Conservation (phyloP, 169 alveolate species). For the Plasmodium billcollinsi region DNA sequence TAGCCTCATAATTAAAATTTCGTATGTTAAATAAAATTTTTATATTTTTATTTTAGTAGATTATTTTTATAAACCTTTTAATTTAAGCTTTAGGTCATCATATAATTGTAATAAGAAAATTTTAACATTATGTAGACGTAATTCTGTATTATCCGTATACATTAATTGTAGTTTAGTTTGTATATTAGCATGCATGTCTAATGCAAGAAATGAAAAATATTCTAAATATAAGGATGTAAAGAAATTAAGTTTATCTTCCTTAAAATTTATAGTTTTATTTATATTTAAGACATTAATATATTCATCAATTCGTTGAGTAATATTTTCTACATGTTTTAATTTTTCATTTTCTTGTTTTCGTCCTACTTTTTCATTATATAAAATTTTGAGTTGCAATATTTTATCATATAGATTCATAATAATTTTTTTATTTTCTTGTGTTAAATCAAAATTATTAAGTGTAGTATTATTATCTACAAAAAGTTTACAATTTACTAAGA, state of each 20-base stretch:
- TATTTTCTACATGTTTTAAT: constrained; percentile 59
- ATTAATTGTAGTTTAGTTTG: constrained; percentile 67
- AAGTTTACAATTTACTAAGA: constrained; percentile 46
- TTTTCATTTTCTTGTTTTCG: constrained; percentile 44
- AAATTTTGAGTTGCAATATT: constrained; percentile 61
- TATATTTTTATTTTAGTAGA: not conserved
- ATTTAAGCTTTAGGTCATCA: constrained; percentile 33
- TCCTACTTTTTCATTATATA: constrained; percentile 61
- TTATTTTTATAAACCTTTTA: constrained; percentile 25
- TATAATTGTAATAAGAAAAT: constrained; percentile 39
- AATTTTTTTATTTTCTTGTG: constrained; percentile 66
- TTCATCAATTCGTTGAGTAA: constrained; percentile 59
- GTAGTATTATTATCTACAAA: constrained; percentile 33
- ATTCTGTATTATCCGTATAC: constrained; percentile 65
- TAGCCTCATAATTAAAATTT: too few species aligned
- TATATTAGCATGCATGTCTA: constrained; percentile 54
- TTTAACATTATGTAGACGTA: constrained; percentile 47
- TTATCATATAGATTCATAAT: constrained; percentile 62
- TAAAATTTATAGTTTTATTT: constrained; percentile 52
- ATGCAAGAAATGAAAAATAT: constrained; percentile 46
- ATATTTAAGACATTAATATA: constrained; percentile 45
- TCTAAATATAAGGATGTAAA: constrained; percentile 62
- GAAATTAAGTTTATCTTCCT: constrained; percentile 14
- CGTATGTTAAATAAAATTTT: not conserved
- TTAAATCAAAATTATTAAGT: constrained; percentile 51